Percentiles rank a stretch among this genome's conserved stretches.
Evolutionary conservation across 2,329 filamentous ascomycete genomes (phyloP).

Genomic region (Penicillium sclerotiorum): DNA sequence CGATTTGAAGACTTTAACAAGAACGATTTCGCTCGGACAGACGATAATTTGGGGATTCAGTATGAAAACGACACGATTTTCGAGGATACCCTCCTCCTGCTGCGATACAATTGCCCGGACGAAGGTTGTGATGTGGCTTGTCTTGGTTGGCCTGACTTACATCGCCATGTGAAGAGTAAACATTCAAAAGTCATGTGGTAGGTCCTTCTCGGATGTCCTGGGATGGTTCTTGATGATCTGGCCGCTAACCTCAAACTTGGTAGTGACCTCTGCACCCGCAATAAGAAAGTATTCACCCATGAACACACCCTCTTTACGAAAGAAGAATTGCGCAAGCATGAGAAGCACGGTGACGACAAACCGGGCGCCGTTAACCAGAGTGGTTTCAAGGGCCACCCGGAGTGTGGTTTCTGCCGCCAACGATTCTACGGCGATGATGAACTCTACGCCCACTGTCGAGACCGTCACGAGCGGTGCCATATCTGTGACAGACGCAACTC

Average conservation of each 20-base stretch:
- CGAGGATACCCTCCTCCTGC: conserved; percentile 82
- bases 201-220: no score
- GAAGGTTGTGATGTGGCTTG: conserved; percentile 81
- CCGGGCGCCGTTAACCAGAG: conserved; percentile 90
- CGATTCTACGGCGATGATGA: conserved; percentile 97
- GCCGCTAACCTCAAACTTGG: no score
- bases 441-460: conserved; percentile 87
- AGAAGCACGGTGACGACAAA: conserved; percentile 86
- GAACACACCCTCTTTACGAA: conserved; percentile 91
- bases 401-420: conserved; percentile 89
- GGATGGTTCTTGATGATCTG: no score
- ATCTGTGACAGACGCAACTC: conserved; percentile 75
- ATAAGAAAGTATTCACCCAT: conserved; percentile 98
- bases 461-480: conserved; percentile 93
- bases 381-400: conserved; percentile 92
- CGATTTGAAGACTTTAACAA: conserved; percentile 80
- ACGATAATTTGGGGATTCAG: conserved; percentile 86
- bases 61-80: conserved; percentile 89
- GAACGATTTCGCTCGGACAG: conserved; percentile 72
- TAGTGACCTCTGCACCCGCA: conserved; percentile 82
- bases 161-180: conserved; percentile 76
- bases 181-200: conserved; percentile 87
- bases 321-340: conserved; percentile 80
- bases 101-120: conserved; percentile 95
- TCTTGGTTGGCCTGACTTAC: conserved; percentile 75